Evolutionary conservation across 2,329 filamentous ascomycete species (phyloP).

Genomic region (Exophiala sp.): DNA sequence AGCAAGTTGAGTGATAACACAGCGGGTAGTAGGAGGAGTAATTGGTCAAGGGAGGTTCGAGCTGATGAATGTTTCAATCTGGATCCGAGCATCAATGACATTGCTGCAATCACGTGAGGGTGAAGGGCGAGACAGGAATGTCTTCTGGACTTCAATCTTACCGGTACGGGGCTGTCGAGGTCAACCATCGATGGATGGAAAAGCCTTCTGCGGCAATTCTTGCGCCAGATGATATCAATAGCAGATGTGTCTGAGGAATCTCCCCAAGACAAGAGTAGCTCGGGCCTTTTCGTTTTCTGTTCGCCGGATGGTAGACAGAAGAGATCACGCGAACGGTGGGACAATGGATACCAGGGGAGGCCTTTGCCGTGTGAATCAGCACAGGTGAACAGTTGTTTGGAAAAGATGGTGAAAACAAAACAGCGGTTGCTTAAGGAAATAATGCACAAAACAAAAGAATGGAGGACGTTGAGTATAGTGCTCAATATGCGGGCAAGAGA

Average conservation of each 20-base stretch:
- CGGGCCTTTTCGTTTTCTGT: too few species aligned
- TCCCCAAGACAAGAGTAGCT: too few species aligned
- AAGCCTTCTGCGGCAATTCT: too few species aligned
- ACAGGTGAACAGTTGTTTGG: not conserved
- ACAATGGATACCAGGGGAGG: not conserved
- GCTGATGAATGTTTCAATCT: too few species aligned
- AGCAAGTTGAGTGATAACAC: too few species aligned
- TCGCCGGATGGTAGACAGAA: not conserved
- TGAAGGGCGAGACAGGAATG: not conserved
- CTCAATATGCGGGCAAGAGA: not conserved
- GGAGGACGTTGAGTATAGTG: slow-evolving; percentile 1
- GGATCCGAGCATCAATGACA: not conserved
- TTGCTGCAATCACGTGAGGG: slow-evolving; percentile 8
- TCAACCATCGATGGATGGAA: not conserved
- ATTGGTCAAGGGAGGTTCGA: too few species aligned
- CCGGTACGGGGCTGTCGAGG: slow-evolving; percentile 10
- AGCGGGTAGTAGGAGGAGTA: too few species aligned
- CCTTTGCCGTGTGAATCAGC: not conserved
- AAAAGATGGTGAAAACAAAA: not conserved
- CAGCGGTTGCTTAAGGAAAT: not conserved
- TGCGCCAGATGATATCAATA: too few species aligned
- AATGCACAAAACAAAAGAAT: slow-evolving; percentile 9
- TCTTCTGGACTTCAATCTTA: slow-evolving; percentile 9
- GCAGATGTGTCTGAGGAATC: too few species aligned
- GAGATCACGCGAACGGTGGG: not conserved